Percentiles rank a stretch among this genome's conserved stretches.
Conservation (phyloP, 2,329 filamentous ascomycete species). For the Nannizziopsis barbatae region DNA sequence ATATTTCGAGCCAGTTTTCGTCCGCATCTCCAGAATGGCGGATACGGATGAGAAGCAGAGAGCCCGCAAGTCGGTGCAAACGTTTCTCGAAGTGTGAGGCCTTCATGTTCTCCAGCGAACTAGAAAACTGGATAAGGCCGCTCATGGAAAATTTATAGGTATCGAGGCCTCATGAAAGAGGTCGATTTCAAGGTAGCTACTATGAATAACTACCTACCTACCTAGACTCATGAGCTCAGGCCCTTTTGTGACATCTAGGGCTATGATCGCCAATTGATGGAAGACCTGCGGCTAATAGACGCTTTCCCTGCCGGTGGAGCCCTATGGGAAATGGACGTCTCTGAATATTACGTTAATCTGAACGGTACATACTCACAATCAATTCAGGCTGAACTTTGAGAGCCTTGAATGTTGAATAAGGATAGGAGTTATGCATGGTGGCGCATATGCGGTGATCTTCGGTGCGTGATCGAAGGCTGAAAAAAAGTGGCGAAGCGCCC, state of each 20-base stretch:
- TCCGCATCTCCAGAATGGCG: constrained; percentile 11
- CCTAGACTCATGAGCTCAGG: not conserved
- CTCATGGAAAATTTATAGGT: constrained; percentile 8
- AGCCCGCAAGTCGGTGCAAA: constrained; percentile 11
- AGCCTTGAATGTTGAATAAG: not conserved
- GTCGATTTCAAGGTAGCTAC: constrained; percentile 14
- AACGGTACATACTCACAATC: constrained; percentile 16
- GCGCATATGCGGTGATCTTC: constrained; percentile 62
- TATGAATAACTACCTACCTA: not conserved
- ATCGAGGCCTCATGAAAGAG: constrained; percentile 12
- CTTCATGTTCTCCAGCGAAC: not conserved
- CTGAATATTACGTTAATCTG: constrained; percentile 20
- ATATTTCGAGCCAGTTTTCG: no score
- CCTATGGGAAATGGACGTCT: constrained; percentile 20
- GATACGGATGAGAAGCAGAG: constrained; percentile 11
- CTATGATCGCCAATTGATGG: constrained; percentile 20
- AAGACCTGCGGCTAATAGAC: constrained; percentile 20
- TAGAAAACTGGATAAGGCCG: not conserved
- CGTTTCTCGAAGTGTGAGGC: constrained; percentile 13
- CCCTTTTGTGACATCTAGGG: constrained; percentile 13
- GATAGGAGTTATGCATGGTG: constrained; percentile 29
- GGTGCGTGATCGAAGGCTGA: constrained; percentile 32
- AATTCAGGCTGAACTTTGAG: not conserved
- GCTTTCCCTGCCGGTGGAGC: constrained; percentile 18
- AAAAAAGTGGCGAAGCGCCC: not conserved